Conservation (phyloP, 1,284 basidiomycete genomes). For the Irpex sp. region DNA sequence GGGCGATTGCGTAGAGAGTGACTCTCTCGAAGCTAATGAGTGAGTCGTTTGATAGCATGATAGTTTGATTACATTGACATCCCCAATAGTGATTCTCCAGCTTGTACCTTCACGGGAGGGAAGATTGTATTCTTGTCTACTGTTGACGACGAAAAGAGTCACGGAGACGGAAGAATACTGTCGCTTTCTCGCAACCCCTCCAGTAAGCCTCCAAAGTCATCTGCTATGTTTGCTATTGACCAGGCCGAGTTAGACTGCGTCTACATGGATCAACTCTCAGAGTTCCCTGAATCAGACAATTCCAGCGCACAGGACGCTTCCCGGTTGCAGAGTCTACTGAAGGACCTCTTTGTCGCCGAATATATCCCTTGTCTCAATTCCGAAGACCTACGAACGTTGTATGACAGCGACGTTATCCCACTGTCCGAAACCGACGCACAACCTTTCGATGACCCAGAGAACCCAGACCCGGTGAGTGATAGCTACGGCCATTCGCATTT, state of each 20-base stretch:
- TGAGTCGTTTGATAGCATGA: no score
- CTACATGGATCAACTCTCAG: conserved; percentile 33
- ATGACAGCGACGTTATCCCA: neutral
- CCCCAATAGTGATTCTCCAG: neutral
- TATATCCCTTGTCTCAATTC: conserved; percentile 26
- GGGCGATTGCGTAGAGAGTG: no score
- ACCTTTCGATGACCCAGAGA: conserved; percentile 14
- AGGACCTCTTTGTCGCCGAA: conserved; percentile 34
- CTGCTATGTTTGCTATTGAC: no score
- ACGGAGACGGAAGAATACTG: conserved; percentile 27
- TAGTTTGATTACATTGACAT: no score
- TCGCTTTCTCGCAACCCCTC: no score
- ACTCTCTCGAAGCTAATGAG: no score
- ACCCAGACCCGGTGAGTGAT: neutral
- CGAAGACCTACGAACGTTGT: neutral
- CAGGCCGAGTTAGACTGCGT: conserved; percentile 38
- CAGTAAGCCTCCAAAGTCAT: no score
- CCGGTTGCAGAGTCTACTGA: conserved; percentile 20
- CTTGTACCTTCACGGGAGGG: conserved; percentile 29
- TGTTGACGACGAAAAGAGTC: conserved; percentile 21
- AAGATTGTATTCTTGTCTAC: conserved; percentile 39
- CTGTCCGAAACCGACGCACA: conserved; percentile 7
- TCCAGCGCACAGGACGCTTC: conserved; percentile 25
- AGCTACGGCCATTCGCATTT: neutral
- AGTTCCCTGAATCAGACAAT: conserved; percentile 23